A percentile compares a stretch with the other conserved stretches of the same genome.
These are phyloP conservation scores for Nakazawaea pomicola DNA, from an alignment of 805 yeast species.

Conservation along the genomic window DNA sequence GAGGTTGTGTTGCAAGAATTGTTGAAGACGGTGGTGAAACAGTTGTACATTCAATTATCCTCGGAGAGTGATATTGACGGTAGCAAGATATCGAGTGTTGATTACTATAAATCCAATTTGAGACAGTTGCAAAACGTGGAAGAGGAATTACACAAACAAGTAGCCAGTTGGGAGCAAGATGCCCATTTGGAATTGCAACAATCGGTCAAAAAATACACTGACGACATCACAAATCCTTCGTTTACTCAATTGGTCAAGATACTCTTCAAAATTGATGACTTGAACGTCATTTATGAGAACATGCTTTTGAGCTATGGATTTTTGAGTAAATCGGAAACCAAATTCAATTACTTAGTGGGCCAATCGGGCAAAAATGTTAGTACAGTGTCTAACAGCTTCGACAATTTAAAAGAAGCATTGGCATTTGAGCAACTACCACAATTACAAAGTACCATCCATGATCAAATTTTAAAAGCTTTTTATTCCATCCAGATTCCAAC, in stretches of 20 bases:
- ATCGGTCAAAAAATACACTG: constrained; percentile 24
- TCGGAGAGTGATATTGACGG: not conserved
- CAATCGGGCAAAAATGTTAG: constrained; percentile 18
- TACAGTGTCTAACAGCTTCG: not conserved
- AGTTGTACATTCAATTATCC: constrained; percentile 14
- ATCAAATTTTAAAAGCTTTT: constrained; percentile 3
- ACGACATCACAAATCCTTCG: constrained; percentile 20
- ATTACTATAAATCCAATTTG: constrained; percentile 9
- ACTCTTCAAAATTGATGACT: constrained; percentile 28
- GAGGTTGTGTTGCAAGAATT: constrained; percentile 22
- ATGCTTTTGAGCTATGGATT: constrained; percentile 20
- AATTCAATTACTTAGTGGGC: constrained; percentile 26
- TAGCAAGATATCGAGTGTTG: not conserved
- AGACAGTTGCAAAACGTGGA: constrained; percentile 13
- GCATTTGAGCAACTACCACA: constrained; percentile 4
- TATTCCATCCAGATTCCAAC: constrained; percentile 6
- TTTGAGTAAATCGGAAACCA: constrained; percentile 16
- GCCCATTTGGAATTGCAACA: constrained; percentile 31
- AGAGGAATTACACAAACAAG: constrained; percentile 16
- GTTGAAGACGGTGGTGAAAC: constrained; percentile 21
- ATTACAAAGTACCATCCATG: constrained; percentile 9
- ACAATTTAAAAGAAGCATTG: not conserved
- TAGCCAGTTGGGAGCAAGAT: constrained; percentile 27
- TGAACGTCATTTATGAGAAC: constrained; percentile 24
- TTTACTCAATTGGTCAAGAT: constrained; percentile 25